Base-by-base conservation (phyloP, 1,139 yeast species). In the Yamadazyma sp. region DNA sequence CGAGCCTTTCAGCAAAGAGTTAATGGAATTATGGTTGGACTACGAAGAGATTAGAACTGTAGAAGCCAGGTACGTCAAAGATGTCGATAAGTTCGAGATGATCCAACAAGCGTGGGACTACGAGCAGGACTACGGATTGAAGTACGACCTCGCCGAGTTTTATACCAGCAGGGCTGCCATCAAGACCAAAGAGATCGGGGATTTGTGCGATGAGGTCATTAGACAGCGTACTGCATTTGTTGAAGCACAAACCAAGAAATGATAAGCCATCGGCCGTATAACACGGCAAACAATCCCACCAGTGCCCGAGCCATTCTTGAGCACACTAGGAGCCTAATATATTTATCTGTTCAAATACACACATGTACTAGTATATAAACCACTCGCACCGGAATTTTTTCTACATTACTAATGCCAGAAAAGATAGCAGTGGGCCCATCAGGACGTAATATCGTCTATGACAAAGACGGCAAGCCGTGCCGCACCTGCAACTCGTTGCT, bases 11-110 rank as follows among this genome's bases (percentile, higher is more conserved):
- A 82, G 95, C 7, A 55, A 66, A 22, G 92, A 87, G 48, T 73
- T 92, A 42, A 62, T 75, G 49, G 83, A 80, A 33, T 74, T 83
- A 47, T 92, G 98, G 96, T 68, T 82, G 44, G 97, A 91, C 61
- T 92, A 92, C 62, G 98, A 92, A 64, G 82, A 85, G 53, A 82
- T 87, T 50, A 72, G 91, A 50, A 77, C 84, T 36, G 62, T 79
- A 17, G 98, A 92, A 61, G 96, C 98, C 5, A 74, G 83, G 41
- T 87, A 87, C 54, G 96, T 89, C 43, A 92, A 92, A 62, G 98
- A 92, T 60, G 81, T 92, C 43, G 98, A 92, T 62, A 92, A 92
- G 73, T 87, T 81, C 56, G 98, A 92, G 65, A 81, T 92, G 80
- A 70, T 91, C 49, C 78, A 87, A 48, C 97, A 92, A 62, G 86